Evolutionary conservation across 129 eudicot species (phyloP).

Genomic region (Silybum marianum): DNA sequence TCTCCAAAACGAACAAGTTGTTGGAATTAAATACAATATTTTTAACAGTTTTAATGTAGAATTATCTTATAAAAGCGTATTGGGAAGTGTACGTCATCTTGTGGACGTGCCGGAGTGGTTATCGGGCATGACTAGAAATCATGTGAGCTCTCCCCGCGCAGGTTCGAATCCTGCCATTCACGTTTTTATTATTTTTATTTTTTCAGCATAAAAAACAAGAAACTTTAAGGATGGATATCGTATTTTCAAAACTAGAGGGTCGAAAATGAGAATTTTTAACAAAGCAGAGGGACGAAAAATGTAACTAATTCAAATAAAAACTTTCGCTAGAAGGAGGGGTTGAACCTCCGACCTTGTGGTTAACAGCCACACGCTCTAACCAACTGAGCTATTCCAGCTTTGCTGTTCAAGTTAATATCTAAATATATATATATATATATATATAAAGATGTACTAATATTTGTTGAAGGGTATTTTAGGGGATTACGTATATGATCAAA

Average conservation of each 20-base stretch:
- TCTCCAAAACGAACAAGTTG: too few relatives aligned
- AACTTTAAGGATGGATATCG: too few relatives aligned
- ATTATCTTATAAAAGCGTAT: too few relatives aligned
- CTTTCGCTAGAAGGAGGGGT: constrained; percentile 94
- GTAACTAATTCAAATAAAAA: not conserved
- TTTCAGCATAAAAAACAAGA: too few relatives aligned
- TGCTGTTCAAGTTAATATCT: not conserved
- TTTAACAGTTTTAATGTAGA: too few relatives aligned
- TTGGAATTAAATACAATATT: too few relatives aligned
- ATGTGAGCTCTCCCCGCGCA: constrained; percentile 99
- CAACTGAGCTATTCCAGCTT: constrained; percentile 96
- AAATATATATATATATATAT: too few relatives aligned
- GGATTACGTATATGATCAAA: not conserved
- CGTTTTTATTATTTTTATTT: constrained; percentile 15
- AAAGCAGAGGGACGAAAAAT: not conserved
- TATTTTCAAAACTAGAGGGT: too few relatives aligned
- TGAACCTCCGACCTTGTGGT: constrained; percentile 99
- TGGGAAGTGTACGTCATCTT: not conserved
- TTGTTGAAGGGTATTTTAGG: too few relatives aligned
- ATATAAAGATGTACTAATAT: too few relatives aligned
- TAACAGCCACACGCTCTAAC: constrained; percentile 99
- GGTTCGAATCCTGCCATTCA: constrained; percentile 99
- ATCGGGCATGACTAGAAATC: constrained; percentile 99
- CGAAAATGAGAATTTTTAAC: too few relatives aligned
- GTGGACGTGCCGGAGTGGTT: constrained; percentile 99